Evolutionary conservation across 1,284 basidiomycete genomes (phyloP), one percentile per base, ranked within the genome.

Genomic region (Rhodotorula sp.): DNA sequence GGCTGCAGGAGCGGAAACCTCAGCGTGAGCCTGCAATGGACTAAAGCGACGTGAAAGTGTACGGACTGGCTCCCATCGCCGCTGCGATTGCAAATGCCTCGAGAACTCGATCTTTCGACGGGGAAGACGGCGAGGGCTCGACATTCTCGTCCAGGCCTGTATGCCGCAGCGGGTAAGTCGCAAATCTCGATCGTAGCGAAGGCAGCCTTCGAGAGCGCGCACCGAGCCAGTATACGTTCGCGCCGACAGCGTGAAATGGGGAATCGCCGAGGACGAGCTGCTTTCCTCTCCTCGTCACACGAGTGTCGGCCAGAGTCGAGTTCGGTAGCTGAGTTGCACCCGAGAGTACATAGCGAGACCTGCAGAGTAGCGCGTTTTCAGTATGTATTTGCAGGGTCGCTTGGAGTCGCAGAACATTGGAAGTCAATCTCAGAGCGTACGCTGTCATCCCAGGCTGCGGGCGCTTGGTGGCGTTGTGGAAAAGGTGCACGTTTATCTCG

Each of bases 141-240:
- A 78, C 77, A 59, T 79, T 79, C 67, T 79, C 77, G 58, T 79
- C 78, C 7, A 78, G 74, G 8, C 74, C 77, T 76, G 38, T 12
- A 67, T 52, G 8, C 10, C 14, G 45, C 10, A n/a, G 12, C 38
- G 7, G 31, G 18, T 57, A 18, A 50, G 43, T 28, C 28, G 28
- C 28, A 28, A 28, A 34, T 38, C 43, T 31, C 12, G 43, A 6
- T 3, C 10, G 14, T 15, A n/a, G 23, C 3, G 1, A 3, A 15
- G 21, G 56, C 28, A 57, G 54, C 14, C 48, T 43, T 21, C 10
- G 38, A 74, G 69, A 74, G 69, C 67, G 75, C 49, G 3, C n/a
- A 71, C 81, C 81, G 21, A 81, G 73, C 81, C 81, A 81, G 75
- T 81, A 81, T n/a, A 79, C 68, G 54, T 80, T 80, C 8, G 79